Conservation (phyloP, 495 filamentous ascomycete species). For the Opeltia flavorubescens region DNA sequence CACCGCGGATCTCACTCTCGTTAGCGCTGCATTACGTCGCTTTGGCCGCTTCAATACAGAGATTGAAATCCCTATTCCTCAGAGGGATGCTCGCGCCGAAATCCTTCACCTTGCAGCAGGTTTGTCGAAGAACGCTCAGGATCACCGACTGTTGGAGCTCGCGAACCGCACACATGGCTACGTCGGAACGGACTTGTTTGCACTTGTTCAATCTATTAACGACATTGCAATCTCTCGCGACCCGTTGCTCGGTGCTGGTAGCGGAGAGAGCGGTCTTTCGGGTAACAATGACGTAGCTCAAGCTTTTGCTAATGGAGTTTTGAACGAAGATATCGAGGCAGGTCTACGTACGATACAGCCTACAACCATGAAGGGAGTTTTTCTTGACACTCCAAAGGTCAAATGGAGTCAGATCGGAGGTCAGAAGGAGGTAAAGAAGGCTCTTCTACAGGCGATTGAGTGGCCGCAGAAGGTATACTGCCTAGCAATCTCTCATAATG, state of each 20-base stretch:
- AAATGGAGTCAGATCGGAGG: conserved; percentile 86
- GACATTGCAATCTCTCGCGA: conserved; percentile 27
- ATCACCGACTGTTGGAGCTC: conserved; percentile 29
- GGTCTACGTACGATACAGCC: conserved; percentile 51
- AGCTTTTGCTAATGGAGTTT: conserved; percentile 17
- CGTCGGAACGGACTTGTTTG: conserved; percentile 49
- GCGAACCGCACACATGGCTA: conserved; percentile 53
- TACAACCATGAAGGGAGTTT: conserved; percentile 80
- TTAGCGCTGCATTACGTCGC: conserved; percentile 59
- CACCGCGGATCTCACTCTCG: conserved; percentile 53
- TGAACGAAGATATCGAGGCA: conserved; percentile 35
- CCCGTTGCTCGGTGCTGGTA: neutral
- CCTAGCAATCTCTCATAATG: neutral
- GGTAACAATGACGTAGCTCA: no score
- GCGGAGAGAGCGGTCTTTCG: conserved; percentile 6
- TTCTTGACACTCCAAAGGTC: conserved; percentile 75
- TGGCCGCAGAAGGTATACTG: conserved; percentile 47
- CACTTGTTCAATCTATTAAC: conserved; percentile 32
- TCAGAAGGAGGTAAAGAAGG: conserved; percentile 62
- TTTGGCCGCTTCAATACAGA: conserved; percentile 53
- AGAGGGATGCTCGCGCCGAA: conserved; percentile 51
- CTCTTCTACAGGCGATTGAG: conserved; percentile 48
- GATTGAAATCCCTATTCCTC: conserved; percentile 70
- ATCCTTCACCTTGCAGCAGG: conserved; percentile 46
- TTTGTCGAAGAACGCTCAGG: conserved; percentile 2